Conservation (phyloP, 805 yeast genomes). For the Yamadazyma philogaea region DNA sequence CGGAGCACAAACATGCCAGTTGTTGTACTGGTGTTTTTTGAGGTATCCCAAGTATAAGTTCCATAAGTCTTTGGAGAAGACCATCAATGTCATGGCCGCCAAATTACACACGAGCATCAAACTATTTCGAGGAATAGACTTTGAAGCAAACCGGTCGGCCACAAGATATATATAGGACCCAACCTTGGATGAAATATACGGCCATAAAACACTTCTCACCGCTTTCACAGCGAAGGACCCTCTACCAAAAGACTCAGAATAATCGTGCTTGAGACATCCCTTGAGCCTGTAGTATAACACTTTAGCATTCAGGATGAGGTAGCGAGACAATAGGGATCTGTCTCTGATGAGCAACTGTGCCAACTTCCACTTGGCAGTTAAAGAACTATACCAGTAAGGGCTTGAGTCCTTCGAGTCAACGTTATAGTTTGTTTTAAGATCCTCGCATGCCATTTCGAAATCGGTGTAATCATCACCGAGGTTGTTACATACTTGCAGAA, state of each 20-base stretch:
- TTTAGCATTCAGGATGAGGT: constrained; percentile 13
- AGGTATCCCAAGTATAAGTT: constrained; percentile 28
- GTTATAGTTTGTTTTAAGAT: not conserved
- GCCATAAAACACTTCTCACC: constrained; percentile 39
- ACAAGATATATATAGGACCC: constrained; percentile 21
- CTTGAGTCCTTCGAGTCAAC: not conserved
- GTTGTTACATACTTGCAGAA: constrained; percentile 33
- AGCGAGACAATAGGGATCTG: constrained; percentile 5
- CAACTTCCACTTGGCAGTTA: not conserved
- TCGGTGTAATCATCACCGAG: constrained; percentile 16
- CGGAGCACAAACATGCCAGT: not conserved
- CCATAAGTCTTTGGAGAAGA: constrained; percentile 30
- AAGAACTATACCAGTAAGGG: not conserved
- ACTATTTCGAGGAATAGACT: constrained; percentile 15
- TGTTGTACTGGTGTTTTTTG: constrained; percentile 25
- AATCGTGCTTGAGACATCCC: constrained; percentile 36
- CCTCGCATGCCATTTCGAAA: constrained; percentile 1
- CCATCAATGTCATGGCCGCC: constrained; percentile 31
- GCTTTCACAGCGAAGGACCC: constrained; percentile 25
- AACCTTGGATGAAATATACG: constrained; percentile 32
- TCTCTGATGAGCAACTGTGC: constrained; percentile 4
- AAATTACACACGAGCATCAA: constrained; percentile 28
- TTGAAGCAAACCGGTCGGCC: not conserved
- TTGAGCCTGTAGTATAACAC: constrained; percentile 22
- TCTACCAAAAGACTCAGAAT: constrained; percentile 22